Evolutionary conservation across 768 basidiomycete genomes (phyloP), one percentile per base, ranked within the genome.

Genomic region (Thelephora ganbajun): DNA sequence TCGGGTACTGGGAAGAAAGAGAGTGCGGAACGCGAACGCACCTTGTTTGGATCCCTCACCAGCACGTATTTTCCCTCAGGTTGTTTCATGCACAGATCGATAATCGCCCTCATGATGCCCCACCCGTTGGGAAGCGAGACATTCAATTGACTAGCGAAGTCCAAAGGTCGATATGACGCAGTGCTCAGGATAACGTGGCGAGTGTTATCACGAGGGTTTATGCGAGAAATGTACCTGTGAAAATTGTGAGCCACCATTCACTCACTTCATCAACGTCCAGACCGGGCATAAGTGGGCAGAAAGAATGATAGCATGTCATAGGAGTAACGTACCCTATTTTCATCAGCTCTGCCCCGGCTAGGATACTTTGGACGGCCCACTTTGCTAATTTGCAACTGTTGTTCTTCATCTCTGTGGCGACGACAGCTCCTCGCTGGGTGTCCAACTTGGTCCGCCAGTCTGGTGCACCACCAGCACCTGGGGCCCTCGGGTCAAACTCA

Each of bases 331-430:
- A 94, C 90, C 93, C 94, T 60, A 98, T 90, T 69, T 98, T 99
- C 81, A 98, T 84, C 51, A 82, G 67, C 45, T 98, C 96, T 18
- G 92, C 94, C 39, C 96, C 96, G 39, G 96, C 91, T 33, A 99
- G 71, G 35, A 97, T 73, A 59, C 86, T 86, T 69, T 97, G 92
- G 14, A 97, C 88, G 0, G 94, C 83, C 92, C 94, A 99, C 58
- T 94, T 85, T 16, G 93, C 92, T 23, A 99, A 75, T 64, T 99
- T 99, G 69, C 83, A 92, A 56, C 83, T 88, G 69, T 99, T 99
- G 67, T 99, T 99, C 71, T 98, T 99, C 96, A 98, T 98, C 72
- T 99, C 96, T 20, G 90, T 93, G 33, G 96, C 91, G 50, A 98
- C 92, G 37, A 99, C 94, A 2, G 96, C 96, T 52, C 96, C 96